A percentile compares a stretch with the other conserved stretches of the same genome.
Evolutionary conservation across 176 grass and related monocot genomes (phyloP).

Genomic region (Rhynchospora breviuscula): DNA sequence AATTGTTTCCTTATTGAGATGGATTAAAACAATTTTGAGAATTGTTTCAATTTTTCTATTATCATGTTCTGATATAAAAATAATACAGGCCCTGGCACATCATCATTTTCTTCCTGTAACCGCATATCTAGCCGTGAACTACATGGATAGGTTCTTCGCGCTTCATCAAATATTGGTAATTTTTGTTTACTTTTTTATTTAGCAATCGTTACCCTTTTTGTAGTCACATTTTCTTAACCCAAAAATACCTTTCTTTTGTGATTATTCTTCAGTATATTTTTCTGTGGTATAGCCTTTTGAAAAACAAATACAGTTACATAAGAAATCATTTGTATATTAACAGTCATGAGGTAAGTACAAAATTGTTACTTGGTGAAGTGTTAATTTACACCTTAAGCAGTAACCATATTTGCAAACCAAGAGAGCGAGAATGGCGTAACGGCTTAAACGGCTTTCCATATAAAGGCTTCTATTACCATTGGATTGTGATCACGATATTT

Average conservation of each 20-base stretch:
- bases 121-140: conserved; percentile 94
- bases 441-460: background rate
- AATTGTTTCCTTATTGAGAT: background rate
- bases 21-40: background rate
- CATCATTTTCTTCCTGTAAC: conserved; percentile 76
- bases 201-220: background rate
- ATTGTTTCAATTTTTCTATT: background rate
- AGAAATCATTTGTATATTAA: background rate
- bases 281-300: background rate
- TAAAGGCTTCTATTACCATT: background rate
- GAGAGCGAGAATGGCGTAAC: background rate
- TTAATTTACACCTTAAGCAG: background rate
- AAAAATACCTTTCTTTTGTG: background rate
- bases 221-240: background rate
- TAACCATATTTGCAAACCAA: background rate
- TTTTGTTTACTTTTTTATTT: conserved; percentile 18
- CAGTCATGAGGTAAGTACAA: background rate
- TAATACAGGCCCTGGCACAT: conserved; percentile 55
- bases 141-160: conserved; percentile 96
- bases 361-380: background rate
- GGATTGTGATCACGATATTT: background rate
- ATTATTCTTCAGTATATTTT: background rate
- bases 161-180: conserved; percentile 38
- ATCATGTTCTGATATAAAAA: background rate
- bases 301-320: background rate